Base-by-base conservation (phyloP, 2,329 filamentous ascomycete species). In the Capronia coronata region DNA sequence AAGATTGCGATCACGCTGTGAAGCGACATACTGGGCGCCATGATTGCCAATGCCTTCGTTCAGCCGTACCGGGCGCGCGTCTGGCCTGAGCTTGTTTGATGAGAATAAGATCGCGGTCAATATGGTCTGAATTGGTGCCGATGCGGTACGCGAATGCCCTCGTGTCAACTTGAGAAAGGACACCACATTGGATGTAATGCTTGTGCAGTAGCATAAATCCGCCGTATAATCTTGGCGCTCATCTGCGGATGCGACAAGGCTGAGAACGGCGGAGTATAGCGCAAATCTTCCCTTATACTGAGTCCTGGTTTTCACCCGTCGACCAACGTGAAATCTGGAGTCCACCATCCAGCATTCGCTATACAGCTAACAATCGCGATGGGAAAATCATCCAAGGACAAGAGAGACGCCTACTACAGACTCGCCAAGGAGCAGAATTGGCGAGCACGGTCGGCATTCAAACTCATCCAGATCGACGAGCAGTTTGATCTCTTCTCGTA, bases 351-450 rank as follows among this genome's bases (percentile, higher is more conserved):
- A 2, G 5, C 3, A 10, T 9, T 29, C 39, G 8, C 39, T 18
- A 25, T 22, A 19, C 6, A 9, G 11, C 29, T n/a, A 7, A 32
- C 29, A 27, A 19, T 13, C 46, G 54, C 46, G 13, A 94, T 95
- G 90, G 90, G 90, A 1, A 97, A 97, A 68, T 95, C 93, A 1
- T 97, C 91, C 41, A 98, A 98, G 70, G 93, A 98, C 66, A 98
- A 98, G 72, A 86, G 93, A 46, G 93, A 98, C 68, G 90, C 90
- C 39, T 98, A 98, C 71, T 98, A 98, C 65, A 82, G 93, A 46
- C 85, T 98, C 7, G 93, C 93, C 14, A 98, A 98, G 71, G 93
- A 98, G 69, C 93, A 98, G 74, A 94, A 94, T 57, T 98, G 93
- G 91, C 86, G 93, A 29, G 93, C 93, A 22, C 80, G 93, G 50